Conservation (phyloP, 73 alveolate genomes). For the Paramecium biaurelia region DNA sequence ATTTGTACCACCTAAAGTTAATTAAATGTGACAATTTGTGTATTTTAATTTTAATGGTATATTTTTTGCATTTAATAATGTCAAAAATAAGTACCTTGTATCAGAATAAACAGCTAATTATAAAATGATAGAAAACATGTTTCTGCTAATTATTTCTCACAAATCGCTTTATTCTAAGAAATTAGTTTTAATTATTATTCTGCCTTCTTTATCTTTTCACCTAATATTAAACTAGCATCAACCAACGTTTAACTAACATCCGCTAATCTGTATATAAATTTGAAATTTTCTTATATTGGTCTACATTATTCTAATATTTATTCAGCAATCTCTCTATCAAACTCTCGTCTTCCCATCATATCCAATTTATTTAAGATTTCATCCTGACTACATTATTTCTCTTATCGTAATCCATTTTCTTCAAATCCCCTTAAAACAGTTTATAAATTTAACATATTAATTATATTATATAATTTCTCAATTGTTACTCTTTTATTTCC, state of each 20-base stretch:
- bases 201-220: slow-evolving; percentile 18
- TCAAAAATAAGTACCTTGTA: background rate
- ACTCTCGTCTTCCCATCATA: background rate
- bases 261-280: background rate
- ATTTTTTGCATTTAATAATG: background rate
- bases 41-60: slow-evolving; percentile 4
- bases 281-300: background rate
- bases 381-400: background rate
- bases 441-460: slow-evolving; percentile 21
- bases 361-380: background rate
- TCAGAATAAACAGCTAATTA: slow-evolving; percentile 16
- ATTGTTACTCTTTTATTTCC: background rate
- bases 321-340: slow-evolving; percentile 2
- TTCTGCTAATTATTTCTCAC: background rate
- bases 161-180: background rate
- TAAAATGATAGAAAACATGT: background rate
- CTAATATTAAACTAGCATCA: slow-evolving; percentile 17
- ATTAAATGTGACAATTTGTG: background rate
- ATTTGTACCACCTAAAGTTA: slow-evolving; percentile 3
- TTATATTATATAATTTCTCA: background rate
- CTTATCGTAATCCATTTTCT: background rate
- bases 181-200: background rate
- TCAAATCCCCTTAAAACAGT: slow-evolving; percentile 16
- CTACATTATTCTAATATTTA: background rate
- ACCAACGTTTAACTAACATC: slow-evolving; percentile 29